Base-by-base conservation (phyloP, 1,284 basidiomycete genomes). In the Ganoderma lingzhi region DNA sequence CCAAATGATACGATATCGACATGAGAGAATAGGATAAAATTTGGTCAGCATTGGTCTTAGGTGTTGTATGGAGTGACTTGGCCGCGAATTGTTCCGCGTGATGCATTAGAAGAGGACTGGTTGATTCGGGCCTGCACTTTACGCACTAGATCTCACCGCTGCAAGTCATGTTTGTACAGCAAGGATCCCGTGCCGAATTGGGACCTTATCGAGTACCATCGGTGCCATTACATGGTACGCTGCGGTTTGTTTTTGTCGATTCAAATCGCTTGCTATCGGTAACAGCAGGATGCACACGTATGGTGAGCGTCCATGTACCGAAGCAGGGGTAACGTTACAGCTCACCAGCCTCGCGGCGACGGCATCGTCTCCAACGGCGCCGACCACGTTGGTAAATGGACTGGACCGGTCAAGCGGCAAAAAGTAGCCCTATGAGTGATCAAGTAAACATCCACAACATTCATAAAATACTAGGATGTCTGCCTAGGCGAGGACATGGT, bases 1-100 rank as follows among this genome's bases (percentile, higher is more conserved):
- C 53, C 53, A 55, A 55, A 55, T 55, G 53, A 56, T 56, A 19
- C 32, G 28, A 32, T 56, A 56, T 56, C 30, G 8, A 56, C 53
- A 30, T 56, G 53, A 32, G 53, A 56, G 53, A 56, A 6, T 56
- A 35, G 4, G 53, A 56, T 30, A 56, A 35, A 35, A 56, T 3
- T 35, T 56, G 53, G 53, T 15, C 48, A 30, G 48, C 23, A 53
- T 30, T 8, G 53, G 53, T 19, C 53, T 56, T 19, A 28, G 14
- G 53, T 56, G 17, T 19, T 2, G 17, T 53, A 53, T n/a, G 10
- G 23, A 53, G 48, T 28, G 12, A 51, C 48, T 35, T 32, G 14
- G 6, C 35, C 15, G 28, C 53, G 53, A 6, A 35, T 17, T 56
- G 53, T 56, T 56, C 53, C 53, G 30, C 32, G 8, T 5, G 32